Conservation (phyloP, 306 rosid genomes). For the Casuarina glauca region DNA sequence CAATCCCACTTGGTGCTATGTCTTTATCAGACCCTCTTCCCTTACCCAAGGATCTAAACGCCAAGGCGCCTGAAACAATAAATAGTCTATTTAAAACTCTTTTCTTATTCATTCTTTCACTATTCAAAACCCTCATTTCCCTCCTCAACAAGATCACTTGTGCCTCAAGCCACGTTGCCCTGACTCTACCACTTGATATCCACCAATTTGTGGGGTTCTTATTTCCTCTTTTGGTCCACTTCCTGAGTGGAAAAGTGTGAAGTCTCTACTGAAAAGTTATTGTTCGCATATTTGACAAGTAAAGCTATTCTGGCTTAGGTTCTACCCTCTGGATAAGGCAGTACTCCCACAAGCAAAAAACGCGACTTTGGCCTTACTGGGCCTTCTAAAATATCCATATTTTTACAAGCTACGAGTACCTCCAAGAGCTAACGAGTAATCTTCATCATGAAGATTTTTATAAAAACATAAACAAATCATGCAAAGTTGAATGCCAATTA, state of each 20-base stretch:
- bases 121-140: slow-evolving; percentile 1
- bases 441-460: slow-evolving; percentile 14
- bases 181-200: slow-evolving; percentile 9
- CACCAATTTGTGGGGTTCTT: slow-evolving; percentile 19
- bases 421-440: not conserved
- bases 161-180: slow-evolving; percentile 18
- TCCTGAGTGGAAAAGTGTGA: not conserved
- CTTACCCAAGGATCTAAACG: slow-evolving; percentile 22
- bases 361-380: not conserved
- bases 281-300: not conserved
- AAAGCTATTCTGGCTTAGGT: not conserved
- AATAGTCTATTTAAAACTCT: not conserved
- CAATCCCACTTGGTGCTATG: slow-evolving; percentile 39
- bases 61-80: slow-evolving; percentile 8
- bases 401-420: not conserved
- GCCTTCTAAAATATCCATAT: not conserved
- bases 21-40: slow-evolving; percentile 46
- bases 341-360: slow-evolving; percentile 12
- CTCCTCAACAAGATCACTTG: slow-evolving; percentile 1
- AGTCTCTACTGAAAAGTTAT: not conserved
- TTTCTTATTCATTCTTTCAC: not conserved
- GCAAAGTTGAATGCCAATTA: not conserved
- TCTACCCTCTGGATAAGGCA: slow-evolving; percentile 19
- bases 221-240: not conserved
- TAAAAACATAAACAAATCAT: not conserved